phyloP scores from a whole-genome alignment of 1,139 yeast genomes.

The Protomyces inundatus region DNA sequence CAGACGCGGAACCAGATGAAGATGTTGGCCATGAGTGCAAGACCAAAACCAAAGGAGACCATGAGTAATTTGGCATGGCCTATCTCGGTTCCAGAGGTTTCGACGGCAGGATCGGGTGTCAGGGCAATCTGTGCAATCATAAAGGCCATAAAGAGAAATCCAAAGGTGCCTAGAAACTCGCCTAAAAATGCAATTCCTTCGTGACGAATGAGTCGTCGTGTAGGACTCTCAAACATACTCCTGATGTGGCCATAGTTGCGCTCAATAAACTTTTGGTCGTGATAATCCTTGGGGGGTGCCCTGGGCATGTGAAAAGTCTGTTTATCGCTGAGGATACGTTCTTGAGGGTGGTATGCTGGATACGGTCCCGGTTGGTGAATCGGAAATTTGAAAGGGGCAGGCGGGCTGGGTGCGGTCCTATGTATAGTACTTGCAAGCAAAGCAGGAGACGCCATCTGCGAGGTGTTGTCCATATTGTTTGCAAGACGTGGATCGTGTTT shows the following conservation, averaged over 20 bases:
- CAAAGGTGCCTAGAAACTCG: constrained; percentile 81
- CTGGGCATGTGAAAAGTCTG: neutral
- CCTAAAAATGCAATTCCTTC: constrained; percentile 48
- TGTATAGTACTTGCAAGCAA: neutral
- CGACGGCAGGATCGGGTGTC: constrained; percentile 1
- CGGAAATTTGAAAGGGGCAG: neutral
- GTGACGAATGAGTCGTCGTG: constrained; percentile 11
- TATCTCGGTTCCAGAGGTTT: neutral
- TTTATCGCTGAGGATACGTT: neutral
- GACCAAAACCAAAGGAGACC: constrained; percentile 73
- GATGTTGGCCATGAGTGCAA: constrained; percentile 72
- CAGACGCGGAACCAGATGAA: constrained; percentile 72
- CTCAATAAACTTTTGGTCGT: constrained; percentile 19
- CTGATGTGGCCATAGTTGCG: constrained; percentile 23
- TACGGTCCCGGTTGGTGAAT: neutral
- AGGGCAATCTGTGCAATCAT: constrained; percentile 52
- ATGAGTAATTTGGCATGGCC: constrained; percentile 55
- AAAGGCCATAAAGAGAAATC: constrained; percentile 76
- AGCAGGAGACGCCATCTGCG: neutral
- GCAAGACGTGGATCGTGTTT: neutral
- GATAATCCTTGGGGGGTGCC: constrained; percentile 6
- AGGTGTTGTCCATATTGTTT: neutral
- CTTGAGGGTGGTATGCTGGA: neutral
- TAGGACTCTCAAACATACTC: constrained; percentile 16
- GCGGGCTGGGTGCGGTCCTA: neutral